Evolutionary conservation across 176 grass and related monocot genomes (phyloP).

Genomic region (Luzula sylvatica): DNA sequence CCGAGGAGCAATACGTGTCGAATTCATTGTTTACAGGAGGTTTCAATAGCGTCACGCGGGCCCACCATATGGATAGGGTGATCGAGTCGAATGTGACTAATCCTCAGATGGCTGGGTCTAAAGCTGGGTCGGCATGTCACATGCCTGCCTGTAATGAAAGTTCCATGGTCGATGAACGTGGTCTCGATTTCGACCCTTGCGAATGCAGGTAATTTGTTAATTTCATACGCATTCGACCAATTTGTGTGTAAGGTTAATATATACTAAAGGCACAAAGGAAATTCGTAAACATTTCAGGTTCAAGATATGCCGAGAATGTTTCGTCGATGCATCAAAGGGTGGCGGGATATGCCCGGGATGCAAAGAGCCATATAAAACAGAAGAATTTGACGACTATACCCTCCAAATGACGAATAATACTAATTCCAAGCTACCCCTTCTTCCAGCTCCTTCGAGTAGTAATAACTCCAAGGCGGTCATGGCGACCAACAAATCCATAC

Average conservation of each 20-base stretch:
- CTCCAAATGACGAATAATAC: slow-evolving; percentile 3
- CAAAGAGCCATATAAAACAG: slow-evolving; percentile 95
- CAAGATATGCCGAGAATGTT: slow-evolving; percentile 96
- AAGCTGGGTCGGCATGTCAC: slow-evolving; percentile 41
- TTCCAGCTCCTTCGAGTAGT: slow-evolving; percentile 36
- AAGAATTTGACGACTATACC: slow-evolving; percentile 65
- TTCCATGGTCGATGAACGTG: slow-evolving; percentile 72
- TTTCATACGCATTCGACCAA: not conserved
- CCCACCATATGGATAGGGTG: slow-evolving; percentile 91
- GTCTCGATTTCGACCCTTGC: slow-evolving; percentile 65
- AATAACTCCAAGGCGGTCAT: slow-evolving; percentile 19
- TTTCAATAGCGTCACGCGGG: slow-evolving; percentile 87
- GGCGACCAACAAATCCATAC: slow-evolving; percentile 39
- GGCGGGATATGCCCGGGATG: slow-evolving; percentile 63
- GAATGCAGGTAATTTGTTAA: slow-evolving; percentile 42
- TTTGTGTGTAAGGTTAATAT: too few relatives aligned
- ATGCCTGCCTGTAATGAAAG: slow-evolving; percentile 91
- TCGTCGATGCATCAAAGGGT: slow-evolving; percentile 77
- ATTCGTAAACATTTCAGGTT: too few relatives aligned
- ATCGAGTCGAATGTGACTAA: slow-evolving; percentile 68
- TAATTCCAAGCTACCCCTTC: slow-evolving; percentile 31
- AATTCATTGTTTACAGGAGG: slow-evolving; percentile 88
- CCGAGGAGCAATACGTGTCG: slow-evolving; percentile 94
- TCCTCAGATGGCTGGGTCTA: slow-evolving; percentile 79
- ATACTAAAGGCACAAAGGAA: too few relatives aligned